phyloP scores from a whole-genome alignment of 129 eudicot genomes.

The carrot (Daucus carota) region DNA sequence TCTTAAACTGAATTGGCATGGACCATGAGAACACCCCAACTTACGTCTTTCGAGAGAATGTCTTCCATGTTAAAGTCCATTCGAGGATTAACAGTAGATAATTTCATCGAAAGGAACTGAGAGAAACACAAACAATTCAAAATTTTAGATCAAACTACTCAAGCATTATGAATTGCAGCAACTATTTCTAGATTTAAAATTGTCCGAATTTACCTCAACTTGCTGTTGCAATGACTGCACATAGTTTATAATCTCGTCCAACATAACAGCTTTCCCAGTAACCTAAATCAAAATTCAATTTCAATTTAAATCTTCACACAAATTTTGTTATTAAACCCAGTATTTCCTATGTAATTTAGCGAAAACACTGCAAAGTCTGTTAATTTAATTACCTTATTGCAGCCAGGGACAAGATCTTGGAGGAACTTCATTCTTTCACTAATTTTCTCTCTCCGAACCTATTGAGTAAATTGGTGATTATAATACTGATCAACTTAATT shows the following conservation, averaged over 20 bases:
- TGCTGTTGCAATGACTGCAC: conserved; percentile 84
- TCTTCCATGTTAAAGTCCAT: conserved; percentile 65
- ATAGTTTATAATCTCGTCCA: conserved; percentile 87
- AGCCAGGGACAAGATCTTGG: conserved; percentile 95
- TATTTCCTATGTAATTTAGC: background rate
- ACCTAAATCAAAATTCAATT: conserved; percentile 36
- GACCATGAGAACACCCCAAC: conserved; percentile 13
- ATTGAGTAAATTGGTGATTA: background rate
- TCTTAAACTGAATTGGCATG: background rate
- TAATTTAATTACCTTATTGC: conserved; percentile 58
- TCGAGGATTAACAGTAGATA: conserved; percentile 74
- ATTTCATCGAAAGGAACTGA: conserved; percentile 91
- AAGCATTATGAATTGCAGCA: background rate
- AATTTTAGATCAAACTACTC: conserved; percentile 7
- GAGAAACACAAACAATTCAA: conserved; percentile 7
- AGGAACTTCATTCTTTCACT: conserved; percentile 88
- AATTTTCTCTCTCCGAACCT: conserved; percentile 92
- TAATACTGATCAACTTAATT: conserved; percentile 15
- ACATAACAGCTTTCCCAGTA: conserved; percentile 89
- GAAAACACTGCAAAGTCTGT: background rate
- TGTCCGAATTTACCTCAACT: conserved; percentile 58
- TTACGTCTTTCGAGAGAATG: conserved; percentile 76
- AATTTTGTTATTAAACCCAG: background rate
- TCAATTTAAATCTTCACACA: conserved; percentile 17
- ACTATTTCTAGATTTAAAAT: background rate